Evolutionary conservation across 75 land plant genomes (phyloP).

Genomic region (Selaginella tamariscina): DNA sequence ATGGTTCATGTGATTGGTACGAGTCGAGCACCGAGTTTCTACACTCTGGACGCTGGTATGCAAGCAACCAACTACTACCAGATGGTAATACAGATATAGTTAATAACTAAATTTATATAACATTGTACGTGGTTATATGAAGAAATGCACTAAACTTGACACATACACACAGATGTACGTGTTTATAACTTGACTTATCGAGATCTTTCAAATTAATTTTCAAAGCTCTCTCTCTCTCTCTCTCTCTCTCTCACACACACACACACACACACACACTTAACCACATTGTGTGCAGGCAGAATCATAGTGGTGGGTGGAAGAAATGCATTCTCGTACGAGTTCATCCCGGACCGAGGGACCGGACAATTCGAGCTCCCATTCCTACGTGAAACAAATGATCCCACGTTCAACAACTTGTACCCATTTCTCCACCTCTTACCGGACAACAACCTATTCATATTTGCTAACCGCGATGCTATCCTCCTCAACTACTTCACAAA

Average conservation of each 20-base stretch:
- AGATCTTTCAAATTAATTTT: no score
- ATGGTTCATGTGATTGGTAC: slow-evolving; percentile 22
- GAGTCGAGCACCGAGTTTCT: slow-evolving; percentile 11
- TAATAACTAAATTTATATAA: no score
- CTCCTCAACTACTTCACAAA: slow-evolving; percentile 33
- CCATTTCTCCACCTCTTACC: slow-evolving; percentile 60
- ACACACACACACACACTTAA: no score
- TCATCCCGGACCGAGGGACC: slow-evolving; percentile 1
- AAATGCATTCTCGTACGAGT: slow-evolving; percentile 17
- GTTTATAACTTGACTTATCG: no score
- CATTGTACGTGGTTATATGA: no score
- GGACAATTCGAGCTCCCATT: slow-evolving; percentile 13
- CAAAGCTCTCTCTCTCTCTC: no score
- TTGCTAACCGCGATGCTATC: slow-evolving; percentile 51
- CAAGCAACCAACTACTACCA: slow-evolving; percentile 49
- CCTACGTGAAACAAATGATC: background rate
- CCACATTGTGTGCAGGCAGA: background rate
- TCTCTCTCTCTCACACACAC: no score
- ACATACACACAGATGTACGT: no score
- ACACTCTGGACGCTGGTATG: slow-evolving; percentile 45
- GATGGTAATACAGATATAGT: no score
- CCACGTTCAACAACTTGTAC: slow-evolving; percentile 28
- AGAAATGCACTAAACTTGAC: no score
- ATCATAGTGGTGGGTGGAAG: slow-evolving; percentile 16
- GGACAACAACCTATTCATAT: slow-evolving; percentile 68